Base-by-base conservation (phyloP, 495 filamentous ascomycete species). In the Aspergillus sclerotiicarbonarius region DNA sequence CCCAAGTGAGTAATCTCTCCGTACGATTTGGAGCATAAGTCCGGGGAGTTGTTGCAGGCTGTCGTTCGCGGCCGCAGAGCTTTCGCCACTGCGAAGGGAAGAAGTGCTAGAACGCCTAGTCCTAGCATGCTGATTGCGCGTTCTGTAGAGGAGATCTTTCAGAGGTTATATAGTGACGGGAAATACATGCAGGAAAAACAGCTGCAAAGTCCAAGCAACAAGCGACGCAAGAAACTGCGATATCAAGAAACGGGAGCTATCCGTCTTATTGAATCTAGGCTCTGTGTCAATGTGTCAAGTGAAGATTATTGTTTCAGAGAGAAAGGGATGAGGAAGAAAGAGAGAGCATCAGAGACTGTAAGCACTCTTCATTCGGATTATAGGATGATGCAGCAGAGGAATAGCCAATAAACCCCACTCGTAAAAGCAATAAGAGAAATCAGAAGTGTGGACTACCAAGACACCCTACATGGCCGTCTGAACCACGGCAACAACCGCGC, bases 1-100 rank as follows among this genome's bases (percentile, higher is more conserved):
- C 84, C 84, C 6, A 87, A 74, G 65, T 85, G 79, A 35, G 84
- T 86, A 57, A 87, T 82, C 53, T 84, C 81, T 58, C 79, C 79
- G 67, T 86, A 87, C 15, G 78, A 67, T 61, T 79, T 79, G 54
- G 70, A 72, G 76, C 84, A 87, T 25, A 87, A 76, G 44, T 74
- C 71, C 10, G 84, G 81, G 6, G 80, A 83, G 67, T 86, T 86
- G 67, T 87, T 87, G 78, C 84, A 87, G 37, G 76, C 77, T 39
- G 71, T 78, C 13, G 63, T 61, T 43, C 75, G 74, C 37, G 66
- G 53, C 9, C 62, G 57, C 12, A 74, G 48, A 15, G 68, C 59
- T 53, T 66, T 69, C 33, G 72, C 71, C 12, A 68, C 63, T 15
- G 63, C 64, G 18, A 68, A 60, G 20, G 72, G 66, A 30, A 76